phyloP scores from a whole-genome alignment of 805 yeast species.

The Lipomyces japonicus region DNA sequence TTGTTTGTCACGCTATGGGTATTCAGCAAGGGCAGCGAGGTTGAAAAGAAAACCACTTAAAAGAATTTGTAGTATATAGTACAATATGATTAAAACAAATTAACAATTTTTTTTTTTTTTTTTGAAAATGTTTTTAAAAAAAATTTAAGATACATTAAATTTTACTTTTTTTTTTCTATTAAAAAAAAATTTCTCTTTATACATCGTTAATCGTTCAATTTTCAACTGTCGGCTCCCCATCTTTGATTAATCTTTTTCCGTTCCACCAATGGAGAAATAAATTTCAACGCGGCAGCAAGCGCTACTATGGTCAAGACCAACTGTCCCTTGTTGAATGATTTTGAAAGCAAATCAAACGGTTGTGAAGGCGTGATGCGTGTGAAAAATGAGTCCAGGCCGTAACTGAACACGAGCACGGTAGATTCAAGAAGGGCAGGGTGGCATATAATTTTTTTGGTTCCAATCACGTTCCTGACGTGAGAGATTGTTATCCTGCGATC shows the following conservation, averaged over 20 bases:
- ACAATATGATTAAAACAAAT: not conserved
- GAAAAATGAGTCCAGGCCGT: conserved; percentile 71
- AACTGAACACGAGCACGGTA: conserved; percentile 62
- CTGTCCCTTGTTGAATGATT: conserved; percentile 62
- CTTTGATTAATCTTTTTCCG: conserved; percentile 49
- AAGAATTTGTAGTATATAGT: not conserved
- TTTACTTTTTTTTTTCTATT: not conserved
- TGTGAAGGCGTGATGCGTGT: conserved; percentile 75
- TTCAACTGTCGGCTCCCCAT: conserved; percentile 44
- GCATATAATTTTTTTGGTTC: conserved; percentile 30
- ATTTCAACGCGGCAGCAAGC: conserved; percentile 46
- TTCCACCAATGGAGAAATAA: conserved; percentile 57
- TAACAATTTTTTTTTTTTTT: not conserved
- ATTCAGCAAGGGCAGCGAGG: conserved; percentile 5
- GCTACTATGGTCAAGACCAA: conserved; percentile 57
- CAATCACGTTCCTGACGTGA: conserved; percentile 47
- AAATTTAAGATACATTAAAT: not conserved
- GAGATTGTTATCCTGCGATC: conserved; percentile 50
- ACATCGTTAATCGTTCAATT: not conserved
- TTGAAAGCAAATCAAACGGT: conserved; percentile 72
- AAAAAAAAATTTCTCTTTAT: not conserved
- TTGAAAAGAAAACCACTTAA: conserved; percentile 14
- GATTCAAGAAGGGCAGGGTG: conserved; percentile 73
- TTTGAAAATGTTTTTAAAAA: not conserved
- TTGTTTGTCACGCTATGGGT: conserved; percentile 60